phyloP scores from a whole-genome alignment of 225 moss, liverwort and hornwort species.

The Neckera pumila region DNA sequence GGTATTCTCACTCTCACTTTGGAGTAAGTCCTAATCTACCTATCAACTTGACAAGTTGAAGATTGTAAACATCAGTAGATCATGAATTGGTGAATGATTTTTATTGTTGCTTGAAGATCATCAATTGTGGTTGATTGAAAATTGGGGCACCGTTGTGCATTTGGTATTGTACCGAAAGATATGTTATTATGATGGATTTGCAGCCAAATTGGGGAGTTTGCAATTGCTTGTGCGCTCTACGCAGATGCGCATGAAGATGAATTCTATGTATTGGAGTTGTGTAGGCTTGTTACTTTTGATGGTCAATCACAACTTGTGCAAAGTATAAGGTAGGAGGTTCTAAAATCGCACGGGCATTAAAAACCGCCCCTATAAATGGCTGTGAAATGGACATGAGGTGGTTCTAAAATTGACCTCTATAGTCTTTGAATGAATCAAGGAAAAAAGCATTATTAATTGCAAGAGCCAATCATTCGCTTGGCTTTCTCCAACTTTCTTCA shows the following conservation, averaged over 20 bases:
- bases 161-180: neutral
- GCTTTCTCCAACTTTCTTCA: too few species aligned
- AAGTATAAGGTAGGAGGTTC: too few species aligned
- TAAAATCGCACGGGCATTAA: too few species aligned
- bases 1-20: neutral
- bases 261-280: neutral
- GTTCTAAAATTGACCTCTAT: too few species aligned
- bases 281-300: neutral
- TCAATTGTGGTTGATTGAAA: neutral
- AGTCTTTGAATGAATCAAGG: too few species aligned
- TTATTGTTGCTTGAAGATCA: neutral
- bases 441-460: too few species aligned
- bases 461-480: too few species aligned
- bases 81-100: neutral
- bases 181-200: neutral
- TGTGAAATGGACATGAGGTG: too few species aligned
- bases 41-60: neutral
- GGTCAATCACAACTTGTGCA: neutral
- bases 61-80: neutral
- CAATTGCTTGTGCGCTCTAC: rapidly evolving
- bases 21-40: neutral
- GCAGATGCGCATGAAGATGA: rapidly evolving
- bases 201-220: neutral
- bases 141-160: rapidly evolving
- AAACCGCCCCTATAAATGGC: too few species aligned